Percentiles rank a stretch among this genome's conserved stretches.
phyloP scores from a whole-genome alignment of 1,284 basidiomycete species.

The Lignosus rhinocerotis region DNA sequence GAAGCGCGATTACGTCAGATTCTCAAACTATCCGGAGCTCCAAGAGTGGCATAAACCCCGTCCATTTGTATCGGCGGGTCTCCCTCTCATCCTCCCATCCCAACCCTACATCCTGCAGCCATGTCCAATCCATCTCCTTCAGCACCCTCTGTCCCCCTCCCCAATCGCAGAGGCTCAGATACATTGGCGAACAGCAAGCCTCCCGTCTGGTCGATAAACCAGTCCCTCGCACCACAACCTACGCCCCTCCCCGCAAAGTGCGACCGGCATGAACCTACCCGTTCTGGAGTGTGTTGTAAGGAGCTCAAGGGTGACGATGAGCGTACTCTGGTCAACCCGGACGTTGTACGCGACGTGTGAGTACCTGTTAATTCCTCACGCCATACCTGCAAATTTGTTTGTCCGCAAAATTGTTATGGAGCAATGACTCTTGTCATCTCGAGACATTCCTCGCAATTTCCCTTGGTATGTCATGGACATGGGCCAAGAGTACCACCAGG shows the following conservation, averaged over 20 bases:
- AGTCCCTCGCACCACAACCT: slow-evolving; percentile 35
- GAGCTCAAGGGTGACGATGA: slow-evolving; percentile 79
- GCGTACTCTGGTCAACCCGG: slow-evolving; percentile 79
- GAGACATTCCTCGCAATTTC: too few relatives aligned
- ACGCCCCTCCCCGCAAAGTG: slow-evolving; percentile 61
- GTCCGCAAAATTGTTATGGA: not conserved
- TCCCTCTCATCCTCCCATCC: not conserved
- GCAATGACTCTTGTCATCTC: not conserved
- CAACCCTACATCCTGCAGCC: not conserved
- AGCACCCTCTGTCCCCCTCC: slow-evolving; percentile 38
- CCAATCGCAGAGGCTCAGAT: slow-evolving; percentile 27
- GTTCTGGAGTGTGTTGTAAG: slow-evolving; percentile 78
- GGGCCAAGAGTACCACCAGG: too few relatives aligned
- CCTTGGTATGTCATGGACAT: too few relatives aligned
- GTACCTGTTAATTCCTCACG: slow-evolving; percentile 28
- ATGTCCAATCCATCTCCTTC: slow-evolving; percentile 16
- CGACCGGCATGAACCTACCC: slow-evolving; percentile 47
- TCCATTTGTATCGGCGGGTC: not conserved
- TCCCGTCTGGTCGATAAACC: slow-evolving; percentile 64
- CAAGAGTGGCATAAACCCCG: slow-evolving; percentile 5
- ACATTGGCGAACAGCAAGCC: slow-evolving; percentile 37
- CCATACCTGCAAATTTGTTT: not conserved
- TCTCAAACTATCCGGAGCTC: slow-evolving; percentile 11
- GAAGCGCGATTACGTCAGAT: slow-evolving; percentile 17
- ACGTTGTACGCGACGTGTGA: slow-evolving; percentile 82